Conservation (phyloP, 2,329 filamentous ascomycete species). For the Beauveria caledonica region DNA sequence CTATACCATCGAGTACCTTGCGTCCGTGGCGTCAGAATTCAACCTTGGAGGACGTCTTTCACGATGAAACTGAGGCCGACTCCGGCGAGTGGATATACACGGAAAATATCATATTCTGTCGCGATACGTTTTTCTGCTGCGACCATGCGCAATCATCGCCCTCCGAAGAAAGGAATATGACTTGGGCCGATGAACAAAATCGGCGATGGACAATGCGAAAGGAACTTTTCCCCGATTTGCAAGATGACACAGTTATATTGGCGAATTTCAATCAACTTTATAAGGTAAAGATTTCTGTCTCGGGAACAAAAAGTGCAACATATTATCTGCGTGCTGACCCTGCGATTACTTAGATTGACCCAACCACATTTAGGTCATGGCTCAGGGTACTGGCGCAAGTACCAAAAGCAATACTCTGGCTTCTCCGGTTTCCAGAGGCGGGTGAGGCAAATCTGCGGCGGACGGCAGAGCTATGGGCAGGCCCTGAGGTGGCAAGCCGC, state of each 20-base stretch:
- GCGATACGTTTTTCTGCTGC: constrained; percentile 96
- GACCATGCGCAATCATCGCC: constrained; percentile 91
- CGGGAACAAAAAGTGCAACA: not conserved
- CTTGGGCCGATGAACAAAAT: constrained; percentile 76
- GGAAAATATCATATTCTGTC: constrained; percentile 92
- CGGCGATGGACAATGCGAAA: constrained; percentile 89
- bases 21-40: constrained; percentile 71
- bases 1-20: constrained; percentile 74
- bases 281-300: constrained; percentile 53
- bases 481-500: constrained; percentile 72
- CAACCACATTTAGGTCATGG: constrained; percentile 93
- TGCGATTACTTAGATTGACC: constrained; percentile 61
- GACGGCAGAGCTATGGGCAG: constrained; percentile 78
- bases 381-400: constrained; percentile 78
- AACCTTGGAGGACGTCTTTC: constrained; percentile 60
- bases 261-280: constrained; percentile 99
- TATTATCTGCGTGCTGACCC: constrained; percentile 13
- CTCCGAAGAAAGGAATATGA: constrained; percentile 53
- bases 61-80: constrained; percentile 58
- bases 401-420: constrained; percentile 86
- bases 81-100: constrained; percentile 85
- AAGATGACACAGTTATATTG: constrained; percentile 80
- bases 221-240: constrained; percentile 75
- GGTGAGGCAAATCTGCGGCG: constrained; percentile 78
- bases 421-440: constrained; percentile 91